Evolutionary conservation across 306 rosid genomes (phyloP), one percentile per base, ranked within the genome.

Genomic region (Fragaria iinumae): DNA sequence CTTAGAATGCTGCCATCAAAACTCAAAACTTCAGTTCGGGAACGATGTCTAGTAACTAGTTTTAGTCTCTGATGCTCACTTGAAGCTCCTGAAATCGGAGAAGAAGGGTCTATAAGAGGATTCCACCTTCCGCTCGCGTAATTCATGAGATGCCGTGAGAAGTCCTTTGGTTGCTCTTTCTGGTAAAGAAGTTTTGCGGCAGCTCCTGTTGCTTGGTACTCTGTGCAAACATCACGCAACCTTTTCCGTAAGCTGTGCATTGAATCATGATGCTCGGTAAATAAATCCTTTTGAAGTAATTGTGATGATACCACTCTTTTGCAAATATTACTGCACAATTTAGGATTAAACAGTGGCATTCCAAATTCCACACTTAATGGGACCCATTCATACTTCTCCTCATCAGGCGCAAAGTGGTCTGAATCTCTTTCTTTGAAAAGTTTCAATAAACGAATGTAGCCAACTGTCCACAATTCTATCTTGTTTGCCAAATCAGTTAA

Each of bases 301-400:
- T 89, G 88, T 0, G 98, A 95, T 38, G 93, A 91, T 77, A 88
- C 91, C 77, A 95, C 82, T 77, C 96, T 95, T 80, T 80, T 86
- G 78, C 99, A 92, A 71, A 91, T 95, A 66, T 76, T 80, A 76
- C 81, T 85, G 72, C 98, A 92, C 80, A 95, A 74, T 47, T 83
- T 88, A 27, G 98, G 99, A 86, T 92, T 92, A 82, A 88, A 95
- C 50, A 95, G 87, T 39, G 99, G 97, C 80, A 95, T 83, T 69
- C 99, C 99, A 62, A 95, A 95, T 81, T 88, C 99, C 63, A 92
- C 90, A 64, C 97, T 91, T 88, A 92, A 80, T 3, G 97, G 99
- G 63, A 95, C 97, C 99, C 98, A 95, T 73, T 95, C 97, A 83
- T 86, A 88, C 81, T 82, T 92, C 76, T 82, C 84, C 48, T 81